Percentiles rank a stretch among this genome's conserved stretches.
These are phyloP conservation scores for Mortierella sp. DNA, from an alignment of 371 early-diverging fungal genomes.

Conservation along the genomic window DNA sequence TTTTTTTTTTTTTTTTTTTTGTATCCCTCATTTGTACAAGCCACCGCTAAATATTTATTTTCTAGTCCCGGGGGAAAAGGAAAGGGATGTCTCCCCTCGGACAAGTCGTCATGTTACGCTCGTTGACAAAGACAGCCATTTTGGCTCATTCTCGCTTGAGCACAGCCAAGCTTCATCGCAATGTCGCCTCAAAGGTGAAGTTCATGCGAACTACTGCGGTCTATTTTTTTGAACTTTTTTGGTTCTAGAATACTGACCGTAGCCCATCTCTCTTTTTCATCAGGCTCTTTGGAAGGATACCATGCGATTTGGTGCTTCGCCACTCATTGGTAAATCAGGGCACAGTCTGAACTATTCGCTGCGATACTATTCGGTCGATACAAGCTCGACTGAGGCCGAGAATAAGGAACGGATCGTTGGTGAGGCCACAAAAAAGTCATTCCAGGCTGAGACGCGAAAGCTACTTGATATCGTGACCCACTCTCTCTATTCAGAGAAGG, in stretches of 20 bases:
- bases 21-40: slow-evolving; percentile 10
- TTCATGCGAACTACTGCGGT: too few relatives aligned
- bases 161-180: too few relatives aligned
- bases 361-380: slow-evolving; percentile 37
- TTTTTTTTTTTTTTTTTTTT: slow-evolving; percentile 2
- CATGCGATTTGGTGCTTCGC: slow-evolving; percentile 7
- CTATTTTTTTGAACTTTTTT: too few relatives aligned
- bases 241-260: too few relatives aligned
- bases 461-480: slow-evolving; percentile 88
- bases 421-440: slow-evolving; percentile 55
- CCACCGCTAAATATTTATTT: too few relatives aligned
- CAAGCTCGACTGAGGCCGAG: slow-evolving; percentile 22
- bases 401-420: slow-evolving; percentile 42
- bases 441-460: slow-evolving; percentile 88
- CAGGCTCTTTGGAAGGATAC: slow-evolving; percentile 17
- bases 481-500: slow-evolving; percentile 90
- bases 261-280: too few relatives aligned
- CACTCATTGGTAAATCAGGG: background rate
- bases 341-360: slow-evolving; percentile 11
- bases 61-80: too few relatives aligned
- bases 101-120: slow-evolving; percentile 47
- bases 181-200: too few relatives aligned
- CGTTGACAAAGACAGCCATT: slow-evolving; percentile 43
- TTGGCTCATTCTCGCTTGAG: slow-evolving; percentile 27
- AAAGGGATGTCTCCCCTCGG: too few relatives aligned